phyloP scores from a whole-genome alignment of 78 protist genomes.

The Dictyostelium capitatum region DNA sequence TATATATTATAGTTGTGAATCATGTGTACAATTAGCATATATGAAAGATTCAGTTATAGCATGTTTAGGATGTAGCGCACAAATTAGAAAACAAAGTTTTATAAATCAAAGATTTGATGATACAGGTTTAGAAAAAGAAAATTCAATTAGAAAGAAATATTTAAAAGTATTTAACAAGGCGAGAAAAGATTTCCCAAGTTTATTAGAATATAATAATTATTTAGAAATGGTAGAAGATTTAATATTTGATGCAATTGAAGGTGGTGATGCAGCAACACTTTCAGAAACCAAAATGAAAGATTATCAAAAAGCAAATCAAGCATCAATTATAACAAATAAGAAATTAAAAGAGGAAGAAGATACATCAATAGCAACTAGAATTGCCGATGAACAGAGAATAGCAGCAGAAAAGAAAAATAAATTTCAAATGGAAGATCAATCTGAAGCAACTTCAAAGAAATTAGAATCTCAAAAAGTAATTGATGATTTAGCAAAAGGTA shows the following conservation, averaged over 20 bases:
- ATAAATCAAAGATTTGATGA: conserved; percentile 58
- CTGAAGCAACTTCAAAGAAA: neutral
- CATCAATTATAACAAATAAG: conserved; percentile 28
- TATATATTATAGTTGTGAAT: conserved; percentile 55
- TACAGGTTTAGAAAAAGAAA: conserved; percentile 51
- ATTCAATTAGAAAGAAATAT: conserved; percentile 26
- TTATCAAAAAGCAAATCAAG: conserved; percentile 63
- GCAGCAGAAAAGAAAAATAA: conserved; percentile 16
- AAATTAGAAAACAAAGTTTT: conserved; percentile 48
- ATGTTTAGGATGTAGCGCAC: conserved; percentile 46
- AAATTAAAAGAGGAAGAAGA: conserved; percentile 53
- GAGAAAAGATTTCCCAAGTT: conserved; percentile 20
- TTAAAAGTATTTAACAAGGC: conserved; percentile 49
- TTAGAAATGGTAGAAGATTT: conserved; percentile 64
- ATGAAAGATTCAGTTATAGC: conserved; percentile 39
- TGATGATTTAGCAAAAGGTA: conserved; percentile 75
- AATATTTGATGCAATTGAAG: conserved; percentile 46
- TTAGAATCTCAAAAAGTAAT: conserved; percentile 27
- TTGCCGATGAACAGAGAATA: conserved; percentile 27
- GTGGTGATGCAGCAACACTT: conserved; percentile 16
- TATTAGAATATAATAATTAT: conserved; percentile 52
- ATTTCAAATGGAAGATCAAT: conserved; percentile 32
- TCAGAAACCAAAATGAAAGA: conserved; percentile 32
- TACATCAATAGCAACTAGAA: neutral
- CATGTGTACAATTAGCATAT: conserved; percentile 41